These are phyloP conservation scores for Phytophthora pseudosyringae DNA, from an alignment of 352 stramenopile species.

Conservation along the genomic window DNA sequence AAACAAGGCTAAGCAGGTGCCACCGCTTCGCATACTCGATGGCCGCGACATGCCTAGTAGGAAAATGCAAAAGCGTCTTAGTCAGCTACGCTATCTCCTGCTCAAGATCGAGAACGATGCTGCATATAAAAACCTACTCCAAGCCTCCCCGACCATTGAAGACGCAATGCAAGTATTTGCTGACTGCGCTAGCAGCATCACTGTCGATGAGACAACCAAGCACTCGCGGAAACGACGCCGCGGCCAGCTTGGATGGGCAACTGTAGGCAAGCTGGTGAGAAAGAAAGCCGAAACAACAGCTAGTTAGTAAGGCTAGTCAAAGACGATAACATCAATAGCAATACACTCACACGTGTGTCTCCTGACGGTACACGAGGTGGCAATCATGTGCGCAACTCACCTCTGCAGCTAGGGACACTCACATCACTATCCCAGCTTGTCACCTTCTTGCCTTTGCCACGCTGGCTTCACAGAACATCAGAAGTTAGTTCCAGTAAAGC, in stretches of 20 bases:
- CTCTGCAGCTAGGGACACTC: too few relatives aligned
- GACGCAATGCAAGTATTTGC: not conserved
- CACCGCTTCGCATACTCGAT: slow-evolving; percentile 1
- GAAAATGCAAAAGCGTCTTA: slow-evolving; percentile 18
- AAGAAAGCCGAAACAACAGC: not conserved
- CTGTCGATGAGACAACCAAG: too few relatives aligned
- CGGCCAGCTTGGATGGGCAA: not conserved
- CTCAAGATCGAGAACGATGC: not conserved
- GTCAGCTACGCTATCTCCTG: not conserved
- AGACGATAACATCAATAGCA: too few relatives aligned
- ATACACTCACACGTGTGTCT: too few relatives aligned
- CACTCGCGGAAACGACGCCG: too few relatives aligned
- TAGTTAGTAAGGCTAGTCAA: too few relatives aligned
- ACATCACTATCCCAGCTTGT: too few relatives aligned
- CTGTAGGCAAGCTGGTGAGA: not conserved
- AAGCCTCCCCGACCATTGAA: not conserved
- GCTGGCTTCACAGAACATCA: too few relatives aligned
- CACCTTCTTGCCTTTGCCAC: too few relatives aligned
- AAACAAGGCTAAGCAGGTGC: slow-evolving; percentile 1
- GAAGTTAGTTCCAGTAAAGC: too few relatives aligned
- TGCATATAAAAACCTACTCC: not conserved
- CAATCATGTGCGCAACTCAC: too few relatives aligned
- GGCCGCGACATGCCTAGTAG: slow-evolving; percentile 14
- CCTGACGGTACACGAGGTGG: too few relatives aligned
- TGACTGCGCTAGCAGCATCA: not conserved